Evolutionary conservation across 169 alveolate genomes (phyloP).

Genomic region (Babesia gibsoni): DNA sequence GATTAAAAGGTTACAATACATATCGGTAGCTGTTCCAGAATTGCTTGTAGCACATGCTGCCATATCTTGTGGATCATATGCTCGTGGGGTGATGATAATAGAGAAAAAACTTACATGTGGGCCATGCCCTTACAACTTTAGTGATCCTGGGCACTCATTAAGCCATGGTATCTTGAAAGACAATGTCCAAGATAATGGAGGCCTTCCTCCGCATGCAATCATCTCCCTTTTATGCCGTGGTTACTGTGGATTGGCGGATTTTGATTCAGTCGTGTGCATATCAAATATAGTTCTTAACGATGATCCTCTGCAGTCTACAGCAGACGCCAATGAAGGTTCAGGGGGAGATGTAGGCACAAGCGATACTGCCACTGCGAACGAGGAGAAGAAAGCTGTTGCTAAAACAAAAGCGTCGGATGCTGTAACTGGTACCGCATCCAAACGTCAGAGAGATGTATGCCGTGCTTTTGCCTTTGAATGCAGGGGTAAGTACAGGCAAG

Average conservation of each 20-base stretch:
- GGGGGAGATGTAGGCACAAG: too few species aligned
- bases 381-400: too few species aligned
- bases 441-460: slow-evolving; percentile 25
- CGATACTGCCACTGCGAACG: too few species aligned
- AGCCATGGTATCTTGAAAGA: not conserved
- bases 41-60: slow-evolving; percentile 52
- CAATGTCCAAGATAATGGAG: slow-evolving; percentile 7
- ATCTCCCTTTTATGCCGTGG: slow-evolving; percentile 51
- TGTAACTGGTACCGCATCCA: not conserved
- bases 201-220: slow-evolving; percentile 29
- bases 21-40: slow-evolving; percentile 26
- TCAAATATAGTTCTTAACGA: slow-evolving; percentile 25
- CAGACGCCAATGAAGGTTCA: too few species aligned
- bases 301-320: not conserved
- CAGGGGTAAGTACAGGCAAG: slow-evolving; percentile 39
- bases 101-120: slow-evolving; percentile 31
- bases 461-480: slow-evolving; percentile 47
- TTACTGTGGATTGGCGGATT: slow-evolving; percentile 41
- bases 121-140: slow-evolving; percentile 24
- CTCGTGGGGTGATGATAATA: slow-evolving; percentile 52
- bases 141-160: slow-evolving; percentile 26
- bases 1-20: slow-evolving; percentile 14
- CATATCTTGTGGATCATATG: slow-evolving; percentile 56
- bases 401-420: too few species aligned
- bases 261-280: slow-evolving; percentile 40